Evolutionary conservation across 2,329 filamentous ascomycete genomes (phyloP).

Genomic region (Bipolaris gigantea): DNA sequence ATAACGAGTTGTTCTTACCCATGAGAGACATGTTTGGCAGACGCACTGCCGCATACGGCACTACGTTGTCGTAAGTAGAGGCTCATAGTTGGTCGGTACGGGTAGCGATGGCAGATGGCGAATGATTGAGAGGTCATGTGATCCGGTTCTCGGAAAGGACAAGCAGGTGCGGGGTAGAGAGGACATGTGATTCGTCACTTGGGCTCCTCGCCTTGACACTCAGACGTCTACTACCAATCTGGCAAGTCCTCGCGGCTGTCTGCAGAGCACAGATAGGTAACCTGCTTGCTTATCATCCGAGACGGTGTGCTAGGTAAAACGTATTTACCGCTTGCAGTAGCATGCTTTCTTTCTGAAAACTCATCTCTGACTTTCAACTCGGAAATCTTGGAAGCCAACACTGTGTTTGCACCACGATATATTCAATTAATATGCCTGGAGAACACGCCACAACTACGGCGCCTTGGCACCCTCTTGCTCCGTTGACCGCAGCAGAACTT

Average conservation of each 20-base stretch:
- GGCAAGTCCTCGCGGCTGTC: conserved; percentile 32
- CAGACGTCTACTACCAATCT: conserved; percentile 17
- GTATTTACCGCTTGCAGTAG: not conserved
- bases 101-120: not conserved
- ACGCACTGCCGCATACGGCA: not conserved
- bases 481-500: conserved; percentile 62
- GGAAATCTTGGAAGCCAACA: not conserved
- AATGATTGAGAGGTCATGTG: not conserved
- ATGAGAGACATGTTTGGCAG: not conserved
- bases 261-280: conserved; percentile 13
- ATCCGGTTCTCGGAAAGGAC: not conserved
- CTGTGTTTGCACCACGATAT: not conserved
- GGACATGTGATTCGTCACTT: conserved; percentile 13
- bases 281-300: conserved; percentile 27
- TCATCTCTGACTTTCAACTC: not conserved
- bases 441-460: conserved; percentile 30
- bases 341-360: not conserved
- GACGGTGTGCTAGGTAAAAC: conserved; percentile 8
- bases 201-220: not conserved
- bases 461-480: conserved; percentile 60
- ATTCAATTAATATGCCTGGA: conserved; percentile 30
- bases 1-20: not conserved
- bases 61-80: not conserved
- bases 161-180: conserved; percentile 12
- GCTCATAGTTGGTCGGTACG: not conserved